A percentile compares a stretch with the other conserved stretches of the same genome.
phyloP scores from a whole-genome alignment of 495 filamentous ascomycete genomes.

The Chaetomium cochliodes region DNA sequence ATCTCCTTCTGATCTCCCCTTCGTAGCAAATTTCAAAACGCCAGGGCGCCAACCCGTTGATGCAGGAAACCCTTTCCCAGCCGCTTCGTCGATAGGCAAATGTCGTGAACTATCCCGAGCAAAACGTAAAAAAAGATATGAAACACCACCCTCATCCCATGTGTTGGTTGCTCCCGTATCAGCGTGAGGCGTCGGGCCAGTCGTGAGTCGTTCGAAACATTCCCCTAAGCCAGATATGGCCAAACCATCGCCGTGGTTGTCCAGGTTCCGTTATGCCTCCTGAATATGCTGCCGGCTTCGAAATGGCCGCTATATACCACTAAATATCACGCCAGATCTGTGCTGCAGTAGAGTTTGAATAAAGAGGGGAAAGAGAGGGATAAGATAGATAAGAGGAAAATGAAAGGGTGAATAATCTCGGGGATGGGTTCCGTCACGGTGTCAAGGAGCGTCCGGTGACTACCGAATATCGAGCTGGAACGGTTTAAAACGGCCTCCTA shows the following conservation, averaged over 20 bases:
- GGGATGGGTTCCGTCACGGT: not conserved
- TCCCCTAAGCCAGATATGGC: not conserved
- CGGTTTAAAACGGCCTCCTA: slow-evolving; percentile 66
- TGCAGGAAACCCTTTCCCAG: not conserved
- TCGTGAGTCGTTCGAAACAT: slow-evolving; percentile 4
- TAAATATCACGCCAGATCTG: slow-evolving; percentile 6
- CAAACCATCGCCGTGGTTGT: not conserved
- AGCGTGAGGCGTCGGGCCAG: not conserved
- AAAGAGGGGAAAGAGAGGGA: slow-evolving; percentile 11
- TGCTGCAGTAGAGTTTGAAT: not conserved
- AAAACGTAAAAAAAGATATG: too few species aligned
- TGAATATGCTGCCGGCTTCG: not conserved
- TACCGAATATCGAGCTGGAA: slow-evolving; percentile 65
- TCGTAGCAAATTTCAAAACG: not conserved
- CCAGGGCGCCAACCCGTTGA: slow-evolving; percentile 1
- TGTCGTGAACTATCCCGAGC: not conserved
- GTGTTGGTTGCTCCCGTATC: not conserved
- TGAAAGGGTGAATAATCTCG: not conserved
- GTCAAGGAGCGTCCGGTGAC: not conserved
- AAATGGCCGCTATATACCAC: slow-evolving; percentile 1
- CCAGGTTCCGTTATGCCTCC: not conserved
- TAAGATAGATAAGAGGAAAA: not conserved
- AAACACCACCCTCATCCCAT: too few species aligned
- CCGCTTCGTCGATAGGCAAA: not conserved
- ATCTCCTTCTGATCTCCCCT: slow-evolving; percentile 13